Base-by-base conservation (phyloP, 2,329 filamentous ascomycete genomes). In the Colletotrichum salicis region DNA sequence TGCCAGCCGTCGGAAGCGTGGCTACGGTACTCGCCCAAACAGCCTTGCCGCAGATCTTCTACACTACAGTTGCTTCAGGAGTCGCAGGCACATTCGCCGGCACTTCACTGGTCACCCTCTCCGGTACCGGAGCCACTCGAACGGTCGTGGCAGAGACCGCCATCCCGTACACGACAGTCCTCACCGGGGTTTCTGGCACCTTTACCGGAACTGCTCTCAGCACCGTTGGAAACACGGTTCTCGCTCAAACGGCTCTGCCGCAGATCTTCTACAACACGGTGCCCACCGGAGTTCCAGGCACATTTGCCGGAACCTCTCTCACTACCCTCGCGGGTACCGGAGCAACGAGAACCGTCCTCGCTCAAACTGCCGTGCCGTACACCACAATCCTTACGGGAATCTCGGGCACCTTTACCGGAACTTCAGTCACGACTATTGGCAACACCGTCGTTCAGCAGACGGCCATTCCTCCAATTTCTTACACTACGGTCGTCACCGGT, bases 131-230 rank as follows among this genome's bases (percentile, higher is more conserved):
- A 3, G 15, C 35, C 6, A 59, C 57, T 1, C 31, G 41, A 12
- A 71, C 69, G 1, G 69, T 71, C 19, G 11, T 63, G 4, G 45
- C 45, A 10, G 24, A 52, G 13, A 63, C 60, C 2, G 60, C 60
- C 7, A 52, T 29, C 11, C 24, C 37, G 19, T 54, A 54, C 51
- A 24, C 48, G 2, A 63, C 60, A 4, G 24, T 63, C 27, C 15
- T 48, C 29, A 52, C 60, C 4, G 48, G 45, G 5, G 22, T 54
- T 19, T 24, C 48, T 33, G 60, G 60, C 5, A 54, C 45, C 19
- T 63, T 63, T n/a, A 27, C 45, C 31, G 60, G 60, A 45, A 63
- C 48, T 4, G 41, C 60, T 7, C 3, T 63, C 12, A 22, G 29
- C 2, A 63, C 60, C 5, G 2, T 35, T 15, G 37, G 37, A 11